These are phyloP conservation scores for Gautieria morchelliformis DNA, from an alignment of 768 basidiomycete species.

Conservation along the genomic window DNA sequence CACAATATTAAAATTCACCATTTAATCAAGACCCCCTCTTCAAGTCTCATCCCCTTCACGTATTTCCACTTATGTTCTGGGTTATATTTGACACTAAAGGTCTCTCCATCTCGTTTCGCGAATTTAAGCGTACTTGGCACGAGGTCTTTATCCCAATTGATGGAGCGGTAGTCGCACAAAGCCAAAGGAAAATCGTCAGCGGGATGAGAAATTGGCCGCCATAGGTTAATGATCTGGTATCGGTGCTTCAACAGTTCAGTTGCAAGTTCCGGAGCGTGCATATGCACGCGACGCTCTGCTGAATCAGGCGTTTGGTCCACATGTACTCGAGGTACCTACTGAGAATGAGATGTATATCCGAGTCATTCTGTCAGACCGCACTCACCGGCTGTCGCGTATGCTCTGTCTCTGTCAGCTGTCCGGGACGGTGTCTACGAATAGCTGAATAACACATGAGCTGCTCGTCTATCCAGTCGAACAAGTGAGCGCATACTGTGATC, in stretches of 20 bases:
- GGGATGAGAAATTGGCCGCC: constrained; percentile 39
- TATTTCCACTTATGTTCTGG: constrained; percentile 37
- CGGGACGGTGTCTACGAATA: constrained; percentile 32
- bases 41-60: constrained; percentile 31
- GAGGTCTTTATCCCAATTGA: constrained; percentile 30
- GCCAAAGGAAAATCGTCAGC: constrained; percentile 42
- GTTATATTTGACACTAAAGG: constrained; percentile 29
- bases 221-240: constrained; percentile 46
- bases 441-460: constrained; percentile 20
- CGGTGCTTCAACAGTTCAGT: constrained; percentile 29
- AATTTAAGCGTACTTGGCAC: constrained; percentile 29
- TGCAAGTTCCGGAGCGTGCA: constrained; percentile 35
- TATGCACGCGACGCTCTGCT: constrained; percentile 31
- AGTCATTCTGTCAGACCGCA: not conserved
- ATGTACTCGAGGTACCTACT: constrained; percentile 26
- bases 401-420: constrained; percentile 25
- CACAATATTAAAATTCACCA: constrained; percentile 25
- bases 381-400: constrained; percentile 32
- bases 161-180: constrained; percentile 36
- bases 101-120: constrained; percentile 36
- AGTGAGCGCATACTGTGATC: constrained; percentile 27
- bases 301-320: constrained; percentile 36
- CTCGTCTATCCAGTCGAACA: not conserved
- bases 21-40: constrained; percentile 40
- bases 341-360: constrained; percentile 3